Evolutionary conservation across 2,329 filamentous ascomycete species (phyloP).

Genomic region (Chaetothyriales sp.): DNA sequence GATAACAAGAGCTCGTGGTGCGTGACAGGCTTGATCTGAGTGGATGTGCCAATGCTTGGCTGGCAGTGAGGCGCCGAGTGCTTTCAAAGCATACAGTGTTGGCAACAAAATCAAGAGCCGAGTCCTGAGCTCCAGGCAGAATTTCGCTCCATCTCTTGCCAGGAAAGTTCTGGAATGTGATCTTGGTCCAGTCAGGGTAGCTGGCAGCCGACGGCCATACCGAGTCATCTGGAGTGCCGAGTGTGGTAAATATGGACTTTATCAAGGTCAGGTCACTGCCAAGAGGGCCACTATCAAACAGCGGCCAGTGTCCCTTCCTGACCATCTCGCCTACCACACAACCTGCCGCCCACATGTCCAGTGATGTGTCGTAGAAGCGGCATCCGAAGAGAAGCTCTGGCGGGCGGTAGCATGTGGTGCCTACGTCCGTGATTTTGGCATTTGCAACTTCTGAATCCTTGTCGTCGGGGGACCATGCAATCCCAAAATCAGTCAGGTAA

Average conservation of each 20-base stretch:
- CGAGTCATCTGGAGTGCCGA: slow-evolving; percentile 71
- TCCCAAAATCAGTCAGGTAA: slow-evolving; percentile 81
- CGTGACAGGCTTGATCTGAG: not conserved
- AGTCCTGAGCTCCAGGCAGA: slow-evolving; percentile 45
- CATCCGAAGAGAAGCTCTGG: slow-evolving; percentile 85
- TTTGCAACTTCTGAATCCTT: slow-evolving; percentile 47
- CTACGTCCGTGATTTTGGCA: slow-evolving; percentile 78
- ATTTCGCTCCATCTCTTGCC: slow-evolving; percentile 55
- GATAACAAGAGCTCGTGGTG: not conserved
- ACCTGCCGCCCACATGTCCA: slow-evolving; percentile 86
- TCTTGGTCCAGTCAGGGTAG: slow-evolving; percentile 78
- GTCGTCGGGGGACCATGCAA: slow-evolving; percentile 60
- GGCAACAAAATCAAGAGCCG: slow-evolving; percentile 52
- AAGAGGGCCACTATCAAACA: slow-evolving; percentile 80
- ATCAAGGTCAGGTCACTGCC: slow-evolving; percentile 87
- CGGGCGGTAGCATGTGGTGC: slow-evolving; percentile 79
- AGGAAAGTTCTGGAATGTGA: slow-evolving; percentile 64
- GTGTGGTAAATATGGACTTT: slow-evolving; percentile 76
- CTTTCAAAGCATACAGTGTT: slow-evolving; percentile 61
- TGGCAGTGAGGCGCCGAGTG: slow-evolving; percentile 51
- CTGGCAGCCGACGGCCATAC: slow-evolving; percentile 54
- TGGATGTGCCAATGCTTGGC: slow-evolving; percentile 5
- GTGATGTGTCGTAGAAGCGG: slow-evolving; percentile 51
- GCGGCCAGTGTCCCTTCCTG: slow-evolving; percentile 40
- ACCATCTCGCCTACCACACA: slow-evolving; percentile 68